Evolutionary conservation across 169 alveolate species (phyloP).

Genomic region (Cryptosporidium meleagridis): DNA sequence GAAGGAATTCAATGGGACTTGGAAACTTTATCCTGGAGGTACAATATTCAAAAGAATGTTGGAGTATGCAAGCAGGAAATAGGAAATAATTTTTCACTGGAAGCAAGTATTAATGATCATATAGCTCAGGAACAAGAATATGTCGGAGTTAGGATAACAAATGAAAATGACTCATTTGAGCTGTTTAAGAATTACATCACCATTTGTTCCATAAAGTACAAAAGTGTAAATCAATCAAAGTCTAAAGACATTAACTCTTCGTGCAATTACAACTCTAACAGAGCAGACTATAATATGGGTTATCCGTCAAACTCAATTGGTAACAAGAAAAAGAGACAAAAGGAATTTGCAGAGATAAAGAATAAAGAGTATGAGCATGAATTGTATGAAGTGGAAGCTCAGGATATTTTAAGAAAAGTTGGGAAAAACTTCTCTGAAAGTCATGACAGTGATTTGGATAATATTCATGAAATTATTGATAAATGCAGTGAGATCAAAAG

Average conservation of each 20-base stretch:
- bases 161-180: slow-evolving; percentile 27
- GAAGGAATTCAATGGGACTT: slow-evolving; percentile 55
- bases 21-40: slow-evolving; percentile 52
- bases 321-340: slow-evolving; percentile 14
- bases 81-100: slow-evolving; percentile 3
- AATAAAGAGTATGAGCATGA: slow-evolving; percentile 37
- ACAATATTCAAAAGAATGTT: slow-evolving; percentile 25
- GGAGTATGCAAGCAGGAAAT: not conserved
- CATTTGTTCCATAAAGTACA: slow-evolving; percentile 45
- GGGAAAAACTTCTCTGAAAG: not conserved
- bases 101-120: slow-evolving; percentile 17
- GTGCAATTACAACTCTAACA: not conserved
- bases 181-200: slow-evolving; percentile 40
- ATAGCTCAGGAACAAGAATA: slow-evolving; percentile 28
- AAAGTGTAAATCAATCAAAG: not conserved
- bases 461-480: slow-evolving; percentile 33
- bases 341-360: not conserved
- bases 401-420: not conserved
- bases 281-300: not conserved
- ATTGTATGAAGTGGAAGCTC: not conserved
- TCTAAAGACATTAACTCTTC: slow-evolving; percentile 10
- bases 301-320: not conserved
- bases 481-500: slow-evolving; percentile 37
- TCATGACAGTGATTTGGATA: not conserved
- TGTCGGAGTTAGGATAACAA: not conserved